Evolutionary conservation across 805 yeast species (phyloP), one percentile per base, ranked within the genome.

Genomic region (Schwanniomyces sp.): DNA sequence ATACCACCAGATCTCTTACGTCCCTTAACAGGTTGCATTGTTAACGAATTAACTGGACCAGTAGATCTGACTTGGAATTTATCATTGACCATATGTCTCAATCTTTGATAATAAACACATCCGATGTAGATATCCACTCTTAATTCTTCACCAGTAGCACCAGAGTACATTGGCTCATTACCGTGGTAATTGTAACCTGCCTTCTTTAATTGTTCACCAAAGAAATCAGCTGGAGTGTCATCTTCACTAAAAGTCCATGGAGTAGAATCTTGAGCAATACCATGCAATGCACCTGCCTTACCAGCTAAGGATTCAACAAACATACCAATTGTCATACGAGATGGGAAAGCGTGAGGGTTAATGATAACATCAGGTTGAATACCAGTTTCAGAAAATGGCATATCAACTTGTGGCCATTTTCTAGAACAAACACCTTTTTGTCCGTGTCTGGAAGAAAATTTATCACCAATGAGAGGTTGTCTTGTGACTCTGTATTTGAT

Each of bases 251-350:
- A 94, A 55, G 80, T 84, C 96, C 97, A 94, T 41, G 99, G 99
- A 0, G 99, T 92, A 38, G 96, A 83, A 63, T 94, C 98, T 62
- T 92, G 98, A 1, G 98, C 95, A 64, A 91, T 85, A 62, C 99
- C 99, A 58, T 94, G 99, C 60, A 94, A 74, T 6, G 97, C 96
- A 67, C 99, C 99, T 5, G 98, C 94, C 70, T 94, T 94, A 63
- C 99, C 99, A n/a, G 99, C 98, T 48, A 94, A 72, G 45, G 96
- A 87, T 72, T 94, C 99, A 42, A 94, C 97, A 72, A 94, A 94
- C 98, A 94, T 94, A 76, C 99, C 99, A 70, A 94, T 92, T 10
- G 99, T 94, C 99, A 94, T 94, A 78, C 99, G 94, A 42, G 98
- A 92, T 58, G 99, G 99, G 92, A 92, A 94, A 56, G 98, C 99